Evolutionary conservation across 345 rosid genomes (phyloP).

Genomic region (Populus nigra): DNA sequence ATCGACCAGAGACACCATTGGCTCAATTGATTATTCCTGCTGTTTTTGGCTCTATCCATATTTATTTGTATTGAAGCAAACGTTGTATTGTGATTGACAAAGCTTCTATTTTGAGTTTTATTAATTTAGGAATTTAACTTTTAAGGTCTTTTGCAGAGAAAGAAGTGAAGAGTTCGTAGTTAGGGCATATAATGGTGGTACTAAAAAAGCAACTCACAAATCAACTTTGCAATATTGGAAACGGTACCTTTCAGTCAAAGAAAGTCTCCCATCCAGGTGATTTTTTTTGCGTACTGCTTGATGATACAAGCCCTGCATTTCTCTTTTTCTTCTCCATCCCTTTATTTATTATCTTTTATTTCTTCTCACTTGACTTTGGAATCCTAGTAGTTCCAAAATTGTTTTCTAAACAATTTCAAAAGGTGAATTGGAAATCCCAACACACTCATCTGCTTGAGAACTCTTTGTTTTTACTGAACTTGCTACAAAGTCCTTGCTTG

Average conservation of each 20-base stretch:
- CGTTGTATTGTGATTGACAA: constrained; percentile 2
- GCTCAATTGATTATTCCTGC: not conserved
- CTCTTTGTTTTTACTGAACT: not conserved
- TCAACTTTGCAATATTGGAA: constrained; percentile 86
- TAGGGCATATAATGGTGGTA: constrained; percentile 77
- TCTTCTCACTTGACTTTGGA: not conserved
- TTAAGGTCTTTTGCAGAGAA: constrained; percentile 44
- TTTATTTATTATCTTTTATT: not conserved
- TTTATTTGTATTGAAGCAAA: not conserved
- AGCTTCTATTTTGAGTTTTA: not conserved
- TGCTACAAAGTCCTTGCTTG: not conserved
- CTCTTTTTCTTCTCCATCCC: not conserved
- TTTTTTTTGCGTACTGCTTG: not conserved
- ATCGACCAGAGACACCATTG: not conserved
- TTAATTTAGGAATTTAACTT: constrained; percentile 13
- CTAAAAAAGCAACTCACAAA: constrained; percentile 77
- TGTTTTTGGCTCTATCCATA: not conserved
- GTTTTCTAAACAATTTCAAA: not conserved
- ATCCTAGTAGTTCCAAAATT: not conserved
- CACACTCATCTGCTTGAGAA: not conserved
- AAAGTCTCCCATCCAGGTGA: constrained; percentile 69
- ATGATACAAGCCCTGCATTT: not conserved
- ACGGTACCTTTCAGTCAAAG: constrained; percentile 74
- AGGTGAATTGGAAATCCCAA: not conserved
- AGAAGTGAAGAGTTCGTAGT: constrained; percentile 88